phyloP scores from a whole-genome alignment of 805 yeast genomes.

The Starmerella khaoyaiensis region DNA sequence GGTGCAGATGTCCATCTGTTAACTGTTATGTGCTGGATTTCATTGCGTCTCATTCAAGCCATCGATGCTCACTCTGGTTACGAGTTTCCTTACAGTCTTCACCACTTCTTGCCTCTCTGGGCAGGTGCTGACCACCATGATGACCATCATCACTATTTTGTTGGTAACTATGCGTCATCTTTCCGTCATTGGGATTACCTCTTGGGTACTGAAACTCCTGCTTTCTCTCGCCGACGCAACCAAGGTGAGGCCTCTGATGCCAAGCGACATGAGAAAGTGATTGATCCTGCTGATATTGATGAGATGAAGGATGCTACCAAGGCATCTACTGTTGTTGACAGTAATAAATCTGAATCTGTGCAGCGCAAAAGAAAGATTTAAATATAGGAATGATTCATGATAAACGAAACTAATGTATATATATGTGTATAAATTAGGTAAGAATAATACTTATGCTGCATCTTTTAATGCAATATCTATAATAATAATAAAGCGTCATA shows the following conservation, averaged over 20 bases:
- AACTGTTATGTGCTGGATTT: conserved; percentile 83
- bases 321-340: conserved; percentile 7
- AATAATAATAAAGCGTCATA: too few relatives aligned
- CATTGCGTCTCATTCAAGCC: conserved; percentile 83
- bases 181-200: conserved; percentile 94
- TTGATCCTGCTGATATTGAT: conserved; percentile 22
- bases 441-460: too few relatives aligned
- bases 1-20: conserved; percentile 70
- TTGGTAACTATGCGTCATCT: conserved; percentile 87
- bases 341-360: conserved; percentile 1
- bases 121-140: conserved; percentile 98
- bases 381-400: background rate
- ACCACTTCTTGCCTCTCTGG: conserved; percentile 89
- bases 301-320: conserved; percentile 12
- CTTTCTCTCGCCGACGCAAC: conserved; percentile 37
- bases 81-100: conserved; percentile 94
- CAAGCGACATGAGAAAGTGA: conserved; percentile 22
- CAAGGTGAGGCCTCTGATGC: conserved; percentile 25
- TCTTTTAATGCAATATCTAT: too few relatives aligned
- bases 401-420: background rate
- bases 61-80: conserved; percentile 97
- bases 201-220: conserved; percentile 61
- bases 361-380: conserved; percentile 5
- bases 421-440: too few relatives aligned
- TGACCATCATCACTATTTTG: conserved; percentile 89